Evolutionary conservation across 2,329 filamentous ascomycete species (phyloP).

Genomic region (Fusarium sublunatum): DNA sequence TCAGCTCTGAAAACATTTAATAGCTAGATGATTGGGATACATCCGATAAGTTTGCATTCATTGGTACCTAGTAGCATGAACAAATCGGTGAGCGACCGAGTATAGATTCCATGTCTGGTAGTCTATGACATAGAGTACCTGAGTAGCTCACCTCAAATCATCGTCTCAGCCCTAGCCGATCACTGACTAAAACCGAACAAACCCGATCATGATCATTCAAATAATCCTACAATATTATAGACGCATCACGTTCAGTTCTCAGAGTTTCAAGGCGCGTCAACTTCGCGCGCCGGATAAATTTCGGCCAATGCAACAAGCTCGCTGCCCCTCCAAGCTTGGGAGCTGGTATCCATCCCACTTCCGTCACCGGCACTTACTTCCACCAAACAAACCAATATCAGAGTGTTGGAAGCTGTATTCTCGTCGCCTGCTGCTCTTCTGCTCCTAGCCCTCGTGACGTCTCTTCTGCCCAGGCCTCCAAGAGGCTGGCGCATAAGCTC

Average conservation of each 20-base stretch:
- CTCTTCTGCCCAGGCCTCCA: constrained; percentile 12
- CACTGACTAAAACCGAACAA: no score
- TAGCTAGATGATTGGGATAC: no score
- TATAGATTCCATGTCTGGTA: no score
- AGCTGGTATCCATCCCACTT: constrained; percentile 35
- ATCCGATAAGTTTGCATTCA: no score
- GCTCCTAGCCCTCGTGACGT: not conserved
- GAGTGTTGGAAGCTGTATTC: constrained; percentile 1
- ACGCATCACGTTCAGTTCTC: not conserved
- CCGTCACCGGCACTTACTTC: constrained; percentile 20
- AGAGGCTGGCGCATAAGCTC: constrained; percentile 22
- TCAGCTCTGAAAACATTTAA: no score
- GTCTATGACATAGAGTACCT: no score
- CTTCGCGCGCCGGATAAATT: constrained; percentile 37
- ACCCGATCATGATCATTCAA: no score
- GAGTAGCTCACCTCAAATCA: no score
- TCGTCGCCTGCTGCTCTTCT: not conserved
- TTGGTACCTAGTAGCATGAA: no score
- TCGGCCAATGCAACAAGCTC: constrained; percentile 38
- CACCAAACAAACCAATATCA: constrained; percentile 21
- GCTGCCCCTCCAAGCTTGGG: constrained; percentile 44
- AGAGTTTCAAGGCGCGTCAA: constrained; percentile 12
- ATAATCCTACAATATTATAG: not conserved
- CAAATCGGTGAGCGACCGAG: no score
- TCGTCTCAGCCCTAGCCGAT: no score